Conservation (phyloP, 139 green algal genomes). For the Tetradesmus obliquus region DNA sequence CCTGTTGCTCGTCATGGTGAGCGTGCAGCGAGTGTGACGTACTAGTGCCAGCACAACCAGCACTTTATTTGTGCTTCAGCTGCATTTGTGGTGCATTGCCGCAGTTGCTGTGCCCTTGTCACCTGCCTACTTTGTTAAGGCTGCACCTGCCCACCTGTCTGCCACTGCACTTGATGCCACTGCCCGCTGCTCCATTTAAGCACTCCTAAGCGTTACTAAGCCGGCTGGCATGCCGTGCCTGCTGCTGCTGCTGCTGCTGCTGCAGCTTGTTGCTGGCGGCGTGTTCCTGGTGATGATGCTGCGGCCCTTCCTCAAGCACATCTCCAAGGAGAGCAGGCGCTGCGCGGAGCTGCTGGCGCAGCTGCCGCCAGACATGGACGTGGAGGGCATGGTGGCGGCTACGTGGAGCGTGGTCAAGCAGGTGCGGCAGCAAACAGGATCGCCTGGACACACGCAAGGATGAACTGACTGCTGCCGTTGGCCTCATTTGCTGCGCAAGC, state of each 20-base stretch:
- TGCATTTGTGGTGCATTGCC: too few relatives aligned
- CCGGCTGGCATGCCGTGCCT: too few relatives aligned
- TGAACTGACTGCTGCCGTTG: background rate
- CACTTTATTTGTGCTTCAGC: too few relatives aligned
- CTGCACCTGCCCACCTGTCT: too few relatives aligned
- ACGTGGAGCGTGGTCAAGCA: conserved; percentile 31
- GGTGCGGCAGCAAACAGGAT: background rate
- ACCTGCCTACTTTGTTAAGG: too few relatives aligned
- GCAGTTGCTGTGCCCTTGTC: too few relatives aligned
- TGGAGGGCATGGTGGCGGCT: conserved; percentile 53
- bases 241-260: conserved; percentile 10
- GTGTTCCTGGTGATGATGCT: conserved; percentile 53
- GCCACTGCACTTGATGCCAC: too few relatives aligned
- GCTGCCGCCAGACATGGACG: conserved; percentile 58
- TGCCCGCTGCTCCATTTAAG: too few relatives aligned
- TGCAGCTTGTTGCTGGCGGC: conserved; percentile 3
- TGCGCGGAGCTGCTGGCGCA: conserved; percentile 57
- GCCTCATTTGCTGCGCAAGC: too few relatives aligned
- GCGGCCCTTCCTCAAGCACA: conserved; percentile 50
- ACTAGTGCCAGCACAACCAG: background rate
- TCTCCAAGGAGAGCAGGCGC: conserved; percentile 52
- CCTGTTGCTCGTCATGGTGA: conserved; percentile 47
- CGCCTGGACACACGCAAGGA: background rate
- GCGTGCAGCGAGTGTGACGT: background rate
- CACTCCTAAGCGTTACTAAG: too few relatives aligned